Percentiles rank a stretch among this genome's conserved stretches.
Evolutionary conservation across 2,329 filamentous ascomycete genomes (phyloP).

Genomic region (Talaromyces sp.): DNA sequence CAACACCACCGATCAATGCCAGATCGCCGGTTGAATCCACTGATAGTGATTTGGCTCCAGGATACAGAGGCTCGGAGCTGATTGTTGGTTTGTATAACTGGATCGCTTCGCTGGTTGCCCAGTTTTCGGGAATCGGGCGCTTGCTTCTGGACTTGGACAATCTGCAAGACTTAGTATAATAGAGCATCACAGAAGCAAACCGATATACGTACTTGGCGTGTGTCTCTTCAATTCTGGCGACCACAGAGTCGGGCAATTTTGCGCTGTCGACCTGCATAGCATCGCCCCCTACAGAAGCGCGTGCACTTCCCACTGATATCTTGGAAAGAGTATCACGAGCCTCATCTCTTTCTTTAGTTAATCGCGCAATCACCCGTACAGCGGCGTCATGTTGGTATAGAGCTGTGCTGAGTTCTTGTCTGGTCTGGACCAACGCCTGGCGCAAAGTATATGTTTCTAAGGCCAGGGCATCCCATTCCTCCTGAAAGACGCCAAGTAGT

Average conservation of each 20-base stretch:
- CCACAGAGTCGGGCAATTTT: constrained; percentile 67
- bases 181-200: background rate
- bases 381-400: constrained; percentile 97
- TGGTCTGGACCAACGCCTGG: constrained; percentile 82
- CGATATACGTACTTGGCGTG: constrained; percentile 65
- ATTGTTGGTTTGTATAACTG: constrained; percentile 54
- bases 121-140: constrained; percentile 77
- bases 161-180: constrained; percentile 47
- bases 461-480: constrained; percentile 94
- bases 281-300: constrained; percentile 59
- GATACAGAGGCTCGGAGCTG: constrained; percentile 56
- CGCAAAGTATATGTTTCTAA: constrained; percentile 87
- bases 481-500: constrained; percentile 89
- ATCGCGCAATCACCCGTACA: constrained; percentile 85
- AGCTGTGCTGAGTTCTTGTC: constrained; percentile 88
- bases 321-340: constrained; percentile 84
- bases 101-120: constrained; percentile 74
- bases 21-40: constrained; percentile 60
- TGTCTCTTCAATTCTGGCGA: constrained; percentile 71
- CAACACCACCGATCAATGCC: constrained; percentile 69
- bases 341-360: constrained; percentile 90
- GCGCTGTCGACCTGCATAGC: constrained; percentile 90
- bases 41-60: constrained; percentile 56
- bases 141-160: constrained; percentile 87
- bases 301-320: constrained; percentile 65